phyloP scores from a whole-genome alignment of 2,329 filamentous ascomycete genomes.

The Cryphonectria parasitica region DNA sequence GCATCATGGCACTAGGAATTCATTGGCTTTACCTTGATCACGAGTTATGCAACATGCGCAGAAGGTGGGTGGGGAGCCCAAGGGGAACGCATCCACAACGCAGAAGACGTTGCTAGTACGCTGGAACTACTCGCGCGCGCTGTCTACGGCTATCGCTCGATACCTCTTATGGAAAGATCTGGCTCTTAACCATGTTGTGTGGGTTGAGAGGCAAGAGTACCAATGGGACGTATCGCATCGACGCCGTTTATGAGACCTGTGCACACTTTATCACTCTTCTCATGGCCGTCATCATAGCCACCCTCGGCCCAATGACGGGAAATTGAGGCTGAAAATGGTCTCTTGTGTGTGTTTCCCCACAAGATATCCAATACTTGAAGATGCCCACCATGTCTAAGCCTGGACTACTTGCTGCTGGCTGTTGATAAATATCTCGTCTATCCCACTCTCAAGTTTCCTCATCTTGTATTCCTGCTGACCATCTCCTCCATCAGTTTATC shows the following conservation, averaged over 20 bases:
- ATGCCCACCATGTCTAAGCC: background rate
- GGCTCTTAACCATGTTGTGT: background rate
- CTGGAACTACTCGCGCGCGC: background rate
- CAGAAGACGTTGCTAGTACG: background rate
- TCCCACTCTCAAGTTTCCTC: background rate
- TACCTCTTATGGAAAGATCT: constrained; percentile 4
- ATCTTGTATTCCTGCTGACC: background rate
- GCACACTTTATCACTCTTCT: background rate
- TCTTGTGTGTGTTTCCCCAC: too few species aligned
- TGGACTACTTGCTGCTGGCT: background rate
- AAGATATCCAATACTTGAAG: constrained; percentile 1
- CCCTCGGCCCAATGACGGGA: background rate
- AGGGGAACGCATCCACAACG: background rate
- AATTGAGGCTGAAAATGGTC: constrained; percentile 13
- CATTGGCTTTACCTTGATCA: background rate
- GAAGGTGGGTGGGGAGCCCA: background rate
- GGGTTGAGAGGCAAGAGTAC: background rate
- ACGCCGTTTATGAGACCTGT: background rate
- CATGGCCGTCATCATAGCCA: background rate
- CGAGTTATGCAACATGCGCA: background rate
- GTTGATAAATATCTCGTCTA: background rate
- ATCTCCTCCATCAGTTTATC: background rate
- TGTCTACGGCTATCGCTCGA: background rate
- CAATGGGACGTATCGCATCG: too few species aligned
- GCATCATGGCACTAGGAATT: background rate